These are phyloP conservation scores for Gaeumannomyces sp. DNA, from an alignment of 2,329 filamentous ascomycete genomes.

Conservation along the genomic window DNA sequence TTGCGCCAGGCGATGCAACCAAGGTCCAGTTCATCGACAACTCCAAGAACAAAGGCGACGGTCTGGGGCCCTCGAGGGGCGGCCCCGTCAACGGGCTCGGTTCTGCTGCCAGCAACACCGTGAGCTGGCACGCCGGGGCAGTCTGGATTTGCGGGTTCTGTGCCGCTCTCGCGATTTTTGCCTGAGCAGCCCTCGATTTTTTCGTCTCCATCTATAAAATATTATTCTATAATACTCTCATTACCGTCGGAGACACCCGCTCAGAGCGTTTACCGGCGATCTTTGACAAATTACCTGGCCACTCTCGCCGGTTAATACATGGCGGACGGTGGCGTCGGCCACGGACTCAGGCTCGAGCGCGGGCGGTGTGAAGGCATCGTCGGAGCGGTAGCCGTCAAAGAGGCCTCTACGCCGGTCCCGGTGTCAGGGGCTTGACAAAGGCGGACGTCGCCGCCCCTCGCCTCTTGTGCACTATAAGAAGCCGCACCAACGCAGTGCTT, in stretches of 20 bases:
- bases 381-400: slow-evolving; percentile 49
- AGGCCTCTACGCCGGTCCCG: too few relatives aligned
- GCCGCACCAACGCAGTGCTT: too few relatives aligned
- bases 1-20: slow-evolving; percentile 45
- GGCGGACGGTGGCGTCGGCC: slow-evolving; percentile 54
- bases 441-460: too few relatives aligned
- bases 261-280: slow-evolving; percentile 30
- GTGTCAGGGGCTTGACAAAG: too few relatives aligned
- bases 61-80: slow-evolving; percentile 16
- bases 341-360: slow-evolving; percentile 55
- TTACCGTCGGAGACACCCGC: neutral
- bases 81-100: slow-evolving; percentile 27
- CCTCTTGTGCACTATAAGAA: too few relatives aligned
- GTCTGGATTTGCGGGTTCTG: slow-evolving; percentile 28
- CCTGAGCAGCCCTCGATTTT: slow-evolving; percentile 16
- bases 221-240: slow-evolving; percentile 1
- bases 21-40: slow-evolving; percentile 30
- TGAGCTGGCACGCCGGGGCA: slow-evolving; percentile 27
- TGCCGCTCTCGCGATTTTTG: slow-evolving; percentile 24
- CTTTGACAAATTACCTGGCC: slow-evolving; percentile 50
- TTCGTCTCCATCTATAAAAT: neutral
- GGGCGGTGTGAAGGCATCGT: slow-evolving; percentile 43
- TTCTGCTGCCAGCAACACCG: slow-evolving; percentile 25
- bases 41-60: slow-evolving; percentile 20
- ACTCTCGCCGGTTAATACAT: slow-evolving; percentile 52